Percentiles rank a stretch among this genome's conserved stretches.
Conservation (phyloP, 176 grass and related monocot genomes). For the Puya raimondii region DNA sequence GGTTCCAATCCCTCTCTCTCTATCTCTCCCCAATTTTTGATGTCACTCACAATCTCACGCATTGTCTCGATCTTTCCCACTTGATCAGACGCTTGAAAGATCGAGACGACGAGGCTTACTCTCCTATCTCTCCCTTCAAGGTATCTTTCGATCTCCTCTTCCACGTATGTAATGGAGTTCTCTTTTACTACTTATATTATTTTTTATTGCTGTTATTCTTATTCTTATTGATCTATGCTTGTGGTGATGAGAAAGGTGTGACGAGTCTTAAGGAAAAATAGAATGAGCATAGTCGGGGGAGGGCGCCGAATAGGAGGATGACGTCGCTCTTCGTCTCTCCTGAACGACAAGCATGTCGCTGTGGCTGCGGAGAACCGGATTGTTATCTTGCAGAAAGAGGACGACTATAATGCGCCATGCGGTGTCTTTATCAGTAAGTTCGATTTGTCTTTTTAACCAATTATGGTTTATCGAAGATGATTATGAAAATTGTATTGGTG, state of each 20-base stretch:
- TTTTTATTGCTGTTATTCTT: slow-evolving; percentile 8
- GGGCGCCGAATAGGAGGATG: no score
- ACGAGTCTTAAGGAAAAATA: slow-evolving; percentile 56
- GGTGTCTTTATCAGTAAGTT: no score
- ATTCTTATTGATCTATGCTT: neutral
- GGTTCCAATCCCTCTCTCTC: slow-evolving; percentile 4
- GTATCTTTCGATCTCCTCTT: slow-evolving; percentile 15
- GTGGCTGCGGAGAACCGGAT: no score
- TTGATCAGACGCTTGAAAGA: slow-evolving; percentile 23
- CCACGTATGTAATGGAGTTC: neutral
- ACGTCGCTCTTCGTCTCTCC: slow-evolving; percentile 39
- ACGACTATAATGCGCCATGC: no score
- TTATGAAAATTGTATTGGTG: no score
- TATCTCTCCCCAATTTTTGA: neutral
- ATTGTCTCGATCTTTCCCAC: neutral
- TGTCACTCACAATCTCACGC: neutral
- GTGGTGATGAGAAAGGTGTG: slow-evolving; percentile 48
- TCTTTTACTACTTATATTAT: no score
- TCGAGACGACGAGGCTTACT: slow-evolving; percentile 32
- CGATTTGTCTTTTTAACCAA: no score
- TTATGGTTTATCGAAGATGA: no score
- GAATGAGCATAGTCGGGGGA: slow-evolving; percentile 29
- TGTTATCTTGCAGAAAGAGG: no score
- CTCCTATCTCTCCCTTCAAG: slow-evolving; percentile 67
- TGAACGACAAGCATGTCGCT: no score